phyloP scores from a whole-genome alignment of 208 protist species.

The Trypanosoma platydactyli region DNA sequence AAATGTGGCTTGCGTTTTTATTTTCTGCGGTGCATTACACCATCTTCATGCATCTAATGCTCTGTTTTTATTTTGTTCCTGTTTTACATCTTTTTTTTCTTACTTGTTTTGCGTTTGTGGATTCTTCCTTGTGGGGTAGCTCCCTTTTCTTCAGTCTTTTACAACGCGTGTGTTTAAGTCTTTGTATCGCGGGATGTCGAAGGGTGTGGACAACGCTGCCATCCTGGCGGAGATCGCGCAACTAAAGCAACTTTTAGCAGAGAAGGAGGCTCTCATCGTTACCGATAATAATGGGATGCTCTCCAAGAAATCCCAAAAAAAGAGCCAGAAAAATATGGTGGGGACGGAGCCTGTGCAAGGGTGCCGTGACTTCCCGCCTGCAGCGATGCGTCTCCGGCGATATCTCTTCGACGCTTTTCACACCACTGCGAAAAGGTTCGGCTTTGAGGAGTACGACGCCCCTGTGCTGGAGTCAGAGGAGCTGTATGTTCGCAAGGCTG shows the following conservation, averaged over 20 bases:
- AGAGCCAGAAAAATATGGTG: slow-evolving; percentile 87
- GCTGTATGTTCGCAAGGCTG: slow-evolving; percentile 94
- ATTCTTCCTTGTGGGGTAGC: not conserved
- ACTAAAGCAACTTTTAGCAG: slow-evolving; percentile 44
- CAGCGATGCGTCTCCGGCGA: slow-evolving; percentile 91
- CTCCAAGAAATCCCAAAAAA: slow-evolving; percentile 88
- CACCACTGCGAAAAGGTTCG: slow-evolving; percentile 74
- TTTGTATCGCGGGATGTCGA: slow-evolving; percentile 21
- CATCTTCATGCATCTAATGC: not conserved
- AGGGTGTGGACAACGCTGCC: slow-evolving; percentile 27
- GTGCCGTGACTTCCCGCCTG: slow-evolving; percentile 94
- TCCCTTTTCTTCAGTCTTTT: slow-evolving; percentile 3
- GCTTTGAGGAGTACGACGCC: slow-evolving; percentile 97
- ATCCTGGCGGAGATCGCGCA: slow-evolving; percentile 69
- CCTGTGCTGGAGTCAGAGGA: slow-evolving; percentile 94
- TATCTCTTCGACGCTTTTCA: slow-evolving; percentile 93
- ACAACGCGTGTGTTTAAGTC: slow-evolving; percentile 20
- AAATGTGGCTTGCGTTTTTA: no score
- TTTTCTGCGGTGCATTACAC: not conserved
- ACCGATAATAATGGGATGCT: slow-evolving; percentile 34
- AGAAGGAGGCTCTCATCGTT: slow-evolving; percentile 45
- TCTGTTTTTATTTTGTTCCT: not conserved
- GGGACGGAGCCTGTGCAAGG: slow-evolving; percentile 92
- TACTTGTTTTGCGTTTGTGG: not conserved
- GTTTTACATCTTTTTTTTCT: not conserved